Evolutionary conservation across 2,329 filamentous ascomycete genomes (phyloP), one percentile per base, ranked within the genome.

Genomic region (Thermoascus crustaceus): DNA sequence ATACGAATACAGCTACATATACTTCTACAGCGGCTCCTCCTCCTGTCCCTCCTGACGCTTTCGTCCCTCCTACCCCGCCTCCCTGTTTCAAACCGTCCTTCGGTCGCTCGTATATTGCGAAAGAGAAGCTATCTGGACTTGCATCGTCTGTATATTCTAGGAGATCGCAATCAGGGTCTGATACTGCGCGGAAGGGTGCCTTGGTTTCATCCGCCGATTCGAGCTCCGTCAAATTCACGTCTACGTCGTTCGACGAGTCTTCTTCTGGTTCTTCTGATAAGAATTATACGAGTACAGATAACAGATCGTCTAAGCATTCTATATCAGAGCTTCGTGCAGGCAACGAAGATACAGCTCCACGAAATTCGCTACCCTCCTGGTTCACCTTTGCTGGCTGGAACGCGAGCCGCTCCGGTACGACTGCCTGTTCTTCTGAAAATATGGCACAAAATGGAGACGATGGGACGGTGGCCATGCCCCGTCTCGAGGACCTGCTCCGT

Each of bases 401-500:
- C n/a, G n/a, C n/a, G n/a, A n/a, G n/a, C n/a, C n/a, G n/a, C n/a
- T n/a, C n/a, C n/a, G n/a, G n/a, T n/a, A n/a, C n/a, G n/a, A n/a
- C n/a, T n/a, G n/a, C 13, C 8, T 20, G 11, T 6, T 5, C 17
- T 18, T 27, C 21, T 35, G 10, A 38, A 38, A 39, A 32, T 20
- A 67, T 67, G 60, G 55, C 60, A 19, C 53, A 53, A 43, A 47
- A 50, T 16, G 46, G 46, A 37, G 55, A 55, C 23, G 39, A 56
- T 16, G 55, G 82, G 76, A 68, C 67, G 39, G 65, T 72, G 44
- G 75, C 76, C 30, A 77, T 85, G 60, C 66, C 64, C 7, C 88
- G 88, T 71, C 80, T 98, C 60, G 78, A 87, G 47, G 89, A 96
- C 70, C 78, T 96, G 43, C 80, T 98, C 48, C 85, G 87, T 54